A percentile compares a stretch with the other conserved stretches of the same genome.
Evolutionary conservation across 345 rosid genomes (phyloP).

Genomic region (Rhodamnia argentea): DNA sequence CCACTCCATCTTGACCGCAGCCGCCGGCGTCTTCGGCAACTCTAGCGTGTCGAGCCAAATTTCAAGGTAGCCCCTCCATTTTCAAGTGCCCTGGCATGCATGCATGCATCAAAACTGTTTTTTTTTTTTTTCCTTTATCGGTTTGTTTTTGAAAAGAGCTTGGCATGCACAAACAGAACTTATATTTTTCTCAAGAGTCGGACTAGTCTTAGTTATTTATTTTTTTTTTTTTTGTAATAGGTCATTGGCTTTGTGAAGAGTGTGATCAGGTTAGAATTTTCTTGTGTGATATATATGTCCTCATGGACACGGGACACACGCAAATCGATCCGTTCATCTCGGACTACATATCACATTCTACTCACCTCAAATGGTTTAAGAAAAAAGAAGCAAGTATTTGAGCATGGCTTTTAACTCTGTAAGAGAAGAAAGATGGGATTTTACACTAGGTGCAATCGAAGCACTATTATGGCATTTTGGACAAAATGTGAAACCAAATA

Average conservation of each 20-base stretch:
- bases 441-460: not conserved
- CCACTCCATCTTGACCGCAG: not conserved
- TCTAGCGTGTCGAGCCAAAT: constrained; percentile 12
- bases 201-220: not conserved
- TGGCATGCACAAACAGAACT: not conserved
- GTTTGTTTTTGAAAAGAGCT: no score
- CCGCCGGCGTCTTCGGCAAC: constrained; percentile 2
- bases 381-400: not conserved
- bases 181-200: not conserved
- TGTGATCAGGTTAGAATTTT: not conserved
- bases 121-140: no score
- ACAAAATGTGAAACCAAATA: not conserved
- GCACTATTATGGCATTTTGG: no score
- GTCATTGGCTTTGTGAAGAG: not conserved
- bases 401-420: not conserved
- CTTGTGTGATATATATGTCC: not conserved
- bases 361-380: not conserved
- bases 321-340: not conserved
- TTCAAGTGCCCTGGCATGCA: no score
- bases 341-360: not conserved
- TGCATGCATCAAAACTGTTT: no score
- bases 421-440: not conserved
- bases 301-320: not conserved
- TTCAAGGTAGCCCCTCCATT: constrained; percentile 18
- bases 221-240: not conserved